A percentile compares a stretch with the other conserved stretches of the same genome.
phyloP scores from a whole-genome alignment of 306 rosid genomes.

The Inga oerstediana region DNA sequence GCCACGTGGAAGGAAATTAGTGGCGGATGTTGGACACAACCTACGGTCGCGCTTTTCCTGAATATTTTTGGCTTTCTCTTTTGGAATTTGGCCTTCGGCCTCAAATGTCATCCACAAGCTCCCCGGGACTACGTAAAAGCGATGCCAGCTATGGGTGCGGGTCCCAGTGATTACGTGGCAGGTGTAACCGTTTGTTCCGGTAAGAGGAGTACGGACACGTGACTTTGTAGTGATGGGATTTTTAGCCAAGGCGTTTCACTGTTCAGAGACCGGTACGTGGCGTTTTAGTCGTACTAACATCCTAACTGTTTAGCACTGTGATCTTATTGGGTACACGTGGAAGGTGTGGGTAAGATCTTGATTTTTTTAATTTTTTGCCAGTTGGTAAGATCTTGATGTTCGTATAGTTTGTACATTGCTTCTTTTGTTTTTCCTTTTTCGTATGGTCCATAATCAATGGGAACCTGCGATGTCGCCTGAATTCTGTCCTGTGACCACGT shows the following conservation, averaged over 20 bases:
- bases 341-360: not conserved
- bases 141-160: conserved; percentile 54
- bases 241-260: conserved; percentile 20
- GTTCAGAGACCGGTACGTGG: conserved; percentile 38
- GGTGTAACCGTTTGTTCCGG: conserved; percentile 37
- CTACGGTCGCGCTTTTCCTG: conserved; percentile 54
- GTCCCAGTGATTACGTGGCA: conserved; percentile 41
- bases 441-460: not conserved
- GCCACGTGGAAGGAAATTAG: conserved; percentile 58
- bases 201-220: conserved; percentile 16
- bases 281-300: not conserved
- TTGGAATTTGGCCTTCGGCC: not conserved
- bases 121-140: conserved; percentile 47
- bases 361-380: too few species aligned
- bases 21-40: conserved; percentile 34
- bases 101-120: conserved; percentile 75
- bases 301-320: not conserved
- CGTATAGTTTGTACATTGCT: not conserved
- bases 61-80: conserved; percentile 12
- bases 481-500: not conserved
- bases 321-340: not conserved
- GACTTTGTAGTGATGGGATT: not conserved
- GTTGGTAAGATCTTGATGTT: not conserved
- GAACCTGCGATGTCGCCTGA: not conserved
- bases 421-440: not conserved